These are phyloP conservation scores for Neurospora sp. DNA, from an alignment of 495 filamentous ascomycete genomes.

Conservation along the genomic window DNA sequence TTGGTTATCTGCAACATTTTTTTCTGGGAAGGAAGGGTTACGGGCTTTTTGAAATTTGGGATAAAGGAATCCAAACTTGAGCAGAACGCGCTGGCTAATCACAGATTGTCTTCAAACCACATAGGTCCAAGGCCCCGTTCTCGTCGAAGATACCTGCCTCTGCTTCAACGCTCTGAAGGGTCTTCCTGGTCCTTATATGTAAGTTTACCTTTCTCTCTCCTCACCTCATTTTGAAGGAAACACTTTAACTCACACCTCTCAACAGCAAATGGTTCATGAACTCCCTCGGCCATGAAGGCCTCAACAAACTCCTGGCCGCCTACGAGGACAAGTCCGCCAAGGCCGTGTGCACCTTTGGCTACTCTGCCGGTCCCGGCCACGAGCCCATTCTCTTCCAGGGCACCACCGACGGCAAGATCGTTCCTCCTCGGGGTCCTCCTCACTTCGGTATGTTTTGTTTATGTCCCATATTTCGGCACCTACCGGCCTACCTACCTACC, in stretches of 20 bases:
- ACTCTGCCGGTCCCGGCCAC: constrained; percentile 72
- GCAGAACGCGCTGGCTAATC: background rate
- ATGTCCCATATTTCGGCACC: background rate
- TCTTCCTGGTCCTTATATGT: constrained; percentile 97
- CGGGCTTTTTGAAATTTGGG: background rate
- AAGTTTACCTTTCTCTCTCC: constrained; percentile 14
- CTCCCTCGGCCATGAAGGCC: constrained; percentile 64
- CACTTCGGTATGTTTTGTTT: constrained; percentile 61
- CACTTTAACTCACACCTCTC: background rate
- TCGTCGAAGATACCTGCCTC: constrained; percentile 92
- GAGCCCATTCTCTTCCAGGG: constrained; percentile 90
- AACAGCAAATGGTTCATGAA: constrained; percentile 86
- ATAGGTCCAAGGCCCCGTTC: constrained; percentile 73
- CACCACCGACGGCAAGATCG: constrained; percentile 63
- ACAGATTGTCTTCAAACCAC: background rate
- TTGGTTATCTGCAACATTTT: background rate
- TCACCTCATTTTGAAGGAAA: background rate
- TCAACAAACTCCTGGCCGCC: constrained; percentile 84
- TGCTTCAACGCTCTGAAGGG: constrained; percentile 84
- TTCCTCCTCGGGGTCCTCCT: constrained; percentile 60
- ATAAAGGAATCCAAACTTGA: too few relatives aligned
- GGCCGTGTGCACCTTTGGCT: constrained; percentile 94
- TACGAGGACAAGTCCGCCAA: constrained; percentile 85
- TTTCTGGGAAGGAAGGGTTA: too few relatives aligned
- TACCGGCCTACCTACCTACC: background rate